Base-by-base conservation (phyloP, 1,139 yeast genomes). In the Scheffersomyces stambukii region DNA sequence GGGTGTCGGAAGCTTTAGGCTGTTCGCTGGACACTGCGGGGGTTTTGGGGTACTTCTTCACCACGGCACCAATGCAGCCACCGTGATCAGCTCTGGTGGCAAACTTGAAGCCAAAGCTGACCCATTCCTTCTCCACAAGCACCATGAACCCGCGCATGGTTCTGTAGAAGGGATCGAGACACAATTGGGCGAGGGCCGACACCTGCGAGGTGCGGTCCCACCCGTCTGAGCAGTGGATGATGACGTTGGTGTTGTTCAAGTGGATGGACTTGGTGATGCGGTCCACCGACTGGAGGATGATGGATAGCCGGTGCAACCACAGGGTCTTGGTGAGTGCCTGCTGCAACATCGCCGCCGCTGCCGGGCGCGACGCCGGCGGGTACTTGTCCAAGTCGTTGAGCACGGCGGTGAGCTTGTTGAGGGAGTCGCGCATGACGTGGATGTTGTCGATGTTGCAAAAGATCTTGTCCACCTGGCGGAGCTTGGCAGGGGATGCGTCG, bases 191-290 rank as follows among this genome's bases (percentile, higher is more conserved):
- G 36, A 91, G 59, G 4, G 96, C 82, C 7, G 89, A 74, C 1
- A 89, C 75, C 50, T 91, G 97, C 0, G 96, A 77, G 0, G 98
- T 93, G 35, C 98, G 66, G 52, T 91, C 98, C 98, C 98, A 91
- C 1, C 98, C 98, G 59, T 91, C 98, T 0, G 96, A 88, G 51
- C 98, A 91, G 57, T 91, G 98, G 8, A 93, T 73, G 6, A 91
- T 52, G 5, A 91, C 75, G 52, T 89, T 93, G 9, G 94, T 82
- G 37, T 81, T 78, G 49, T 86, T 84, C 45, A 81, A 74, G 38
- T 85, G 86, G 13, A 91, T 72, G 15, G 91, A 82, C 45, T 85
- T 81, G 20, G 82, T 76, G 28, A 91, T 73, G 25, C 85, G 67
- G 33, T 84, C 89, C 1, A 91, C 82, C 0, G 95, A 82, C 25